Evolutionary conservation across 257 asterid genomes (phyloP), one percentile per base, ranked within the genome.

Genomic region (Solanum sitiens): DNA sequence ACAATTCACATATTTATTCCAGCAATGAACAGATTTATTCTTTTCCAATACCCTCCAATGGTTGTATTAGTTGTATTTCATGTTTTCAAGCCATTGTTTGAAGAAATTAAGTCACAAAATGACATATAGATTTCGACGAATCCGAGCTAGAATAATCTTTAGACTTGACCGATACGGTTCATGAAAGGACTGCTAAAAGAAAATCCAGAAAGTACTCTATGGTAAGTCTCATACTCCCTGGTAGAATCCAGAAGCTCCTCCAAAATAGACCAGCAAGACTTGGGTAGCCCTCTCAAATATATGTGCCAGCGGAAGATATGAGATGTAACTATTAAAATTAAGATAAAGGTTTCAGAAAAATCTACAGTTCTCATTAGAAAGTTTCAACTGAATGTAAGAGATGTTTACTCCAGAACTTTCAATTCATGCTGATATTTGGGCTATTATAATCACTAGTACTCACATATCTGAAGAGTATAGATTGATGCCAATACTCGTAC

Each of bases 281-380:
- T 95, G 98, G 92, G 93, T 94, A 89, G 96, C 95, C 86, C 99
- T 95, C 89, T 96, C 99, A 71, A 92, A 95, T 87, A 96, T 96
- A 93, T 96, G 99, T 15, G 99, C 98, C 98, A 96, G 92, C 15
- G 98, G 99, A 84, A 96, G 98, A 88, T 96, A 96, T 20, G 99
- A 96, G 88, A 95, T 94, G 90, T 96, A 94, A 90, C 98, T 96
- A 94, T 74, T 72, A 25, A 89, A 87, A 86, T 82, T 73, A 10
- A 37, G 47, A 73, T 10, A 73, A 37, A 73, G 21, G 50, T 37
- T 73, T 73, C 47, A 73, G 82, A 37, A 73, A 37, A 73, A 35
- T 72, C 50, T 35, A 73, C 47, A 37, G 30, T 73, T 35, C 20
- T 10, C 73, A 63, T 89, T 86, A 88, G 89, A 15, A 72, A 72